Conservation (phyloP, 148 eudicot species). For the Amaranthus hypochondriacus region DNA sequence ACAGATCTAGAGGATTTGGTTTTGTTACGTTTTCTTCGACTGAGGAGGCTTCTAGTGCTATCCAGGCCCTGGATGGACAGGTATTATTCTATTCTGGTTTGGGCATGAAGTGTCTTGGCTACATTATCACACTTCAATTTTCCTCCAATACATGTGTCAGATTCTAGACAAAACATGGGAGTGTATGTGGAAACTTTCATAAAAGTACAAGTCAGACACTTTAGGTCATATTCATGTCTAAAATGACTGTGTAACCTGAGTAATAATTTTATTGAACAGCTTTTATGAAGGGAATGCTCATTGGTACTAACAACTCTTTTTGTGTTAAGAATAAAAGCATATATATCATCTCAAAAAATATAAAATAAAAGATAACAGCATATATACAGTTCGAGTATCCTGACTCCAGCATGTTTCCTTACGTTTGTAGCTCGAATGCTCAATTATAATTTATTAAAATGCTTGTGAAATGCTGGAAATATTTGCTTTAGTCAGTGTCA, state of each 20-base stretch:
- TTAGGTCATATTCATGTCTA: too few relatives aligned
- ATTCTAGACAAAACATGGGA: too few relatives aligned
- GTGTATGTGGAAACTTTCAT: too few relatives aligned
- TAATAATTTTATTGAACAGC: not conserved
- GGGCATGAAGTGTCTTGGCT: too few relatives aligned
- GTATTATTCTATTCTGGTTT: conserved; percentile 24
- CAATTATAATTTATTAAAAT: not conserved
- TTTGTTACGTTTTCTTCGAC: conserved; percentile 57
- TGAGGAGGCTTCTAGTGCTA: conserved; percentile 83
- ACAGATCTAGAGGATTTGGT: conserved; percentile 90
- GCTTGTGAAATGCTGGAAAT: not conserved
- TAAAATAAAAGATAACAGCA: not conserved
- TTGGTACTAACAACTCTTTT: not conserved
- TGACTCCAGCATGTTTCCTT: not conserved
- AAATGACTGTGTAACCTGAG: too few relatives aligned
- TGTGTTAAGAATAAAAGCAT: not conserved
- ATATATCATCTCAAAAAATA: too few relatives aligned
- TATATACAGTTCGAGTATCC: not conserved
- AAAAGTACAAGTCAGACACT: too few relatives aligned
- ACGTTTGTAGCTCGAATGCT: not conserved
- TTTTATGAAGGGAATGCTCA: not conserved
- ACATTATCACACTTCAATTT: too few relatives aligned
- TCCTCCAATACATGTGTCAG: too few relatives aligned
- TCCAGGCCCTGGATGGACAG: conserved; percentile 84
- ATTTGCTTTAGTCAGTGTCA: not conserved